Evolutionary conservation across 2,329 filamentous ascomycete species (phyloP), one percentile per base, ranked within the genome.

Genomic region (Ustulina deusta): DNA sequence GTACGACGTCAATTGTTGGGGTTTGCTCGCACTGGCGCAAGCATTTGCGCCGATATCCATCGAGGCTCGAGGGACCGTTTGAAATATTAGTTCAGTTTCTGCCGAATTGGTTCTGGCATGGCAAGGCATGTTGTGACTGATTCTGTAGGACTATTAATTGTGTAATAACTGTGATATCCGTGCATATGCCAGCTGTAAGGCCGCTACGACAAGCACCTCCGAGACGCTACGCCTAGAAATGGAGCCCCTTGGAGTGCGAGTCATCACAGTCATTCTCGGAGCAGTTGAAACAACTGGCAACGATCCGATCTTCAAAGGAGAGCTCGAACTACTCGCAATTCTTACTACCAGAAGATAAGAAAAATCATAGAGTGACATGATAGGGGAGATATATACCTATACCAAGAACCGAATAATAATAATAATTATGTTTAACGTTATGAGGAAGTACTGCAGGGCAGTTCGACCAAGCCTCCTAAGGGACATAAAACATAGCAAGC

Each of bases 1-100:
- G 15, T 65, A 61, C 22, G 59, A 69, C 11, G 46, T 63, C 11
- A 66, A 68, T 36, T 55, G 70, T 40, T 70, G 57, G 65, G 54
- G 44, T 2, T 15, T 55, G 11, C 5, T 69, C 2, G 34, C 42
- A 15, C 40, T 65, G 55, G 46, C 38, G 13, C 64, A 65, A 25
- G 56, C 64, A 17, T 68, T 69, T 17, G 59, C 67, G 5, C 15
- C 46, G 3, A 27, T 67, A 32, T 49, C 67, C 17, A 64, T 67
- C 36, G 38, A 58, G 17, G 25, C 59, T 1, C 46, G 55, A 17
- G 59, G 59, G 25, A 46, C n/a, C 9, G 9, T 61, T 25, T 61
- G 49, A 34, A 66, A 66, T 36, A 51, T 49, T 15, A 62, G 57
- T 38, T 65, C 63, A 32, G 57, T 60, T 29, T 60, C 57, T 13